Evolutionary conservation across 1,139 yeast species (phyloP).

Genomic region (Geotrichum klebahnii): DNA sequence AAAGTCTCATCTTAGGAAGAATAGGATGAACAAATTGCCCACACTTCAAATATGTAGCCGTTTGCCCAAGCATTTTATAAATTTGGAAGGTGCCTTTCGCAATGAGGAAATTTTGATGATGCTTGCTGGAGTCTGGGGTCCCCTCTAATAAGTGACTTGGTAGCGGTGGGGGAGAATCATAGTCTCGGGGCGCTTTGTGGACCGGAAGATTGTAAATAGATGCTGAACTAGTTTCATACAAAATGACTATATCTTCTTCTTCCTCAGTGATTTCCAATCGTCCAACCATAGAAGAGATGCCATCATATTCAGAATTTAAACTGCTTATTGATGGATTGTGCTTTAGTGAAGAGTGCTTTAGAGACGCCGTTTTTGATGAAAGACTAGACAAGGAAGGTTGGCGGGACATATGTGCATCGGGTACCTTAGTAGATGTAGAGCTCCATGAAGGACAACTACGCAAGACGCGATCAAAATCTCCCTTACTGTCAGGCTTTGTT

Average conservation of each 20-base stretch:
- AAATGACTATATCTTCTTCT: slow-evolving; percentile 27
- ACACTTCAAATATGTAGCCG: slow-evolving; percentile 58
- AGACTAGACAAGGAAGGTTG: not conserved
- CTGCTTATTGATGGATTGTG: not conserved
- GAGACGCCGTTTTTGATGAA: slow-evolving; percentile 6
- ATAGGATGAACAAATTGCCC: slow-evolving; percentile 63
- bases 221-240: slow-evolving; percentile 22
- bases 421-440: not conserved
- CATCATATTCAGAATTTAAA: not conserved
- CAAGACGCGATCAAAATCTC: not conserved
- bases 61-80: slow-evolving; percentile 60
- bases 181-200: slow-evolving; percentile 6
- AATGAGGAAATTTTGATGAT: slow-evolving; percentile 23
- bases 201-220: slow-evolving; percentile 18
- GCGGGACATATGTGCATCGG: not conserved
- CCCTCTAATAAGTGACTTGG: slow-evolving; percentile 6
- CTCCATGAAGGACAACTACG: not conserved
- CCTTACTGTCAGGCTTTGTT: not conserved
- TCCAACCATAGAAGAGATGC: not conserved
- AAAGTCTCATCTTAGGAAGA: slow-evolving; percentile 54
- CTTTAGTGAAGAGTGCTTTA: not conserved
- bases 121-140: not conserved
- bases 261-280: slow-evolving; percentile 1
- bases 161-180: slow-evolving; percentile 16
- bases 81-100: slow-evolving; percentile 55